Evolutionary conservation across 192 early-diverging fungal genomes (phyloP).

Genomic region (Gryganskiella cystojenkinii): DNA sequence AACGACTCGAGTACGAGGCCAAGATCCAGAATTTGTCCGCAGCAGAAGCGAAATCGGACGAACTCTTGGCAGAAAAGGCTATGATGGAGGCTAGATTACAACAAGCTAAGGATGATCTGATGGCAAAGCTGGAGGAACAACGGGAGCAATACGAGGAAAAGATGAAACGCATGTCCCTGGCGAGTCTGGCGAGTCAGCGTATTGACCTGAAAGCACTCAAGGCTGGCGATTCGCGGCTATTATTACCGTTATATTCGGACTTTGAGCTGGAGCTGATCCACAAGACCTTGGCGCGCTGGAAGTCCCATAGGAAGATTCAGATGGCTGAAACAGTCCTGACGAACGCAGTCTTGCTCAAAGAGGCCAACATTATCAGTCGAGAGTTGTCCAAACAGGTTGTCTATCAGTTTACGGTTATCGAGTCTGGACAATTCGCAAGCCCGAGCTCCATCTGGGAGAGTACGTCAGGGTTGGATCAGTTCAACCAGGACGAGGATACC

Average conservation of each 20-base stretch:
- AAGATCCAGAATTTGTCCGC: conserved; percentile 60
- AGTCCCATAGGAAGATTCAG: conserved; percentile 63
- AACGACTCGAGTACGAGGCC: conserved; percentile 64
- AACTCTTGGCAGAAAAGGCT: conserved; percentile 31
- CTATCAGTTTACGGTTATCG: conserved; percentile 86
- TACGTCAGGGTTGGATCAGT: conserved; percentile 62
- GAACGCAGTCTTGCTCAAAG: conserved; percentile 82
- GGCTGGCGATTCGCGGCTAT: conserved; percentile 3
- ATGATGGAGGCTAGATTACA: conserved; percentile 33
- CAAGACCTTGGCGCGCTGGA: conserved; percentile 55
- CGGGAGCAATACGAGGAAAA: conserved; percentile 46
- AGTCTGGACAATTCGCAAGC: conserved; percentile 65
- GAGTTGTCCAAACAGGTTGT: conserved; percentile 86
- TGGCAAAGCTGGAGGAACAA: conserved; percentile 39
- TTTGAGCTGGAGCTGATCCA: conserved; percentile 51
- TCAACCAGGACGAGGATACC: conserved; percentile 61
- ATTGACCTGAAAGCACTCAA: conserved; percentile 11
- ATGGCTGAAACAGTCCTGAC: conserved; percentile 77
- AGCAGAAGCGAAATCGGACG: conserved; percentile 43
- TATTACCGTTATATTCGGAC: conserved; percentile 51
- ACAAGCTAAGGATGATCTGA: conserved; percentile 35
- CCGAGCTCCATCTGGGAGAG: conserved; percentile 60
- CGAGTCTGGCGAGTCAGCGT: conserved; percentile 12
- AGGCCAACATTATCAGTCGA: conserved; percentile 90
- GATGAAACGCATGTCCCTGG: conserved; percentile 46